Percentiles rank a stretch among this genome's conserved stretches.
phyloP scores from a whole-genome alignment of 495 filamentous ascomycete genomes.

The Penicillium canariense region DNA sequence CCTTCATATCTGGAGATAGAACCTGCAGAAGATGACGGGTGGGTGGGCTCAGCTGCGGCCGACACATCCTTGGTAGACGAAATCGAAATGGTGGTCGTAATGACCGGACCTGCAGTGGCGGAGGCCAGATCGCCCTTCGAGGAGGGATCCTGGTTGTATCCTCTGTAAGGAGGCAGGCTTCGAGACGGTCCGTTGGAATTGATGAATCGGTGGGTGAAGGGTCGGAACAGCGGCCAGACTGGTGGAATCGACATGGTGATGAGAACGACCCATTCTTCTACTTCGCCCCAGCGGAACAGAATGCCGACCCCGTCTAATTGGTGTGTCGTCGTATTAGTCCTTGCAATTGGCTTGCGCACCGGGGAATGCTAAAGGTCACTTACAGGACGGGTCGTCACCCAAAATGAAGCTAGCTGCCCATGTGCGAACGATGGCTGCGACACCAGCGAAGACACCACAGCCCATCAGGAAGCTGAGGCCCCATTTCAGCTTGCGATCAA shows the following conservation, averaged over 20 bases:
- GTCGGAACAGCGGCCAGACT: slow-evolving; percentile 27
- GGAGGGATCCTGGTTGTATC: slow-evolving; percentile 3
- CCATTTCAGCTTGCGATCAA: slow-evolving; percentile 29
- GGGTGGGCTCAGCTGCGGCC: background rate
- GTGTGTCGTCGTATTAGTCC: background rate
- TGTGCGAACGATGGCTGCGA: slow-evolving; percentile 25
- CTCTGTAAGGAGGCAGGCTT: slow-evolving; percentile 5
- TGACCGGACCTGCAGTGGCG: slow-evolving; percentile 1
- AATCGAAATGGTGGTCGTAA: slow-evolving; percentile 19
- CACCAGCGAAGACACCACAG: slow-evolving; percentile 26
- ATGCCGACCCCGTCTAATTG: slow-evolving; percentile 21
- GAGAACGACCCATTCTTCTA: slow-evolving; percentile 30
- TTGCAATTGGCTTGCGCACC: background rate
- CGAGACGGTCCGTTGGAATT: slow-evolving; percentile 15
- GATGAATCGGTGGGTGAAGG: slow-evolving; percentile 25
- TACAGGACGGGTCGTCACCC: slow-evolving; percentile 23
- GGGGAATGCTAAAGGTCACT: background rate
- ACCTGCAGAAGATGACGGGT: slow-evolving; percentile 2
- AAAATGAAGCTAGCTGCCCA: slow-evolving; percentile 28
- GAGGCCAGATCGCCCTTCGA: slow-evolving; percentile 1
- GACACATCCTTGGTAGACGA: slow-evolving; percentile 8
- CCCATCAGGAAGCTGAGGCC: slow-evolving; percentile 30
- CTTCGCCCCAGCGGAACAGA: slow-evolving; percentile 26
- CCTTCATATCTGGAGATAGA: slow-evolving; percentile 6
- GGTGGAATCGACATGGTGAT: slow-evolving; percentile 31